These are phyloP conservation scores for Lodderomyces metapsilosis DNA, from an alignment of 1,139 yeast species.

Conservation along the genomic window DNA sequence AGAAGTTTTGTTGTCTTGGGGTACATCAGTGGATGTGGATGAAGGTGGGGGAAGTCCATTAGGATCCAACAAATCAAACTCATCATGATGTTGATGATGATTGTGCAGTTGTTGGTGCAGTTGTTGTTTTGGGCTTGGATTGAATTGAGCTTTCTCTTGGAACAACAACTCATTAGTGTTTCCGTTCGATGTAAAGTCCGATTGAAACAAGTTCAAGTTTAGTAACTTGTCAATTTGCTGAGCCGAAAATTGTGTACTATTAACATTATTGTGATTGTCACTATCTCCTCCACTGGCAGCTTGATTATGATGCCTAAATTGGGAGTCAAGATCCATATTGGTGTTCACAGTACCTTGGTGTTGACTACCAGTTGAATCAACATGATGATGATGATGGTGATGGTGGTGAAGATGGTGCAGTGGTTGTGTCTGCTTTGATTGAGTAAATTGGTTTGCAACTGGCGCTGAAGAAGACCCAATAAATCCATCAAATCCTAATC, in stretches of 20 bases:
- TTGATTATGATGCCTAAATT: background rate
- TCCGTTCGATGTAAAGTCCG: conserved; percentile 27
- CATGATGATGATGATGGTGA: background rate
- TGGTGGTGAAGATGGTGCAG: conserved; percentile 1
- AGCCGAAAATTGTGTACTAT: conserved; percentile 1
- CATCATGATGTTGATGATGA: conserved; percentile 14
- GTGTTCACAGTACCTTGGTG: background rate
- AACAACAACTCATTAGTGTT: conserved; percentile 8
- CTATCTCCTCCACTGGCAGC: background rate
- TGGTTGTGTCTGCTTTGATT: conserved; percentile 4
- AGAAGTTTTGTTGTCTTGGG: conserved; percentile 12
- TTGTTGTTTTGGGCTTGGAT: conserved; percentile 4
- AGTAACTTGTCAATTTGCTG: conserved; percentile 39
- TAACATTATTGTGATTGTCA: background rate
- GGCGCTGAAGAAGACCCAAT: conserved; percentile 1
- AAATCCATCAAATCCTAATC: background rate
- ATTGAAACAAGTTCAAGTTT: conserved; percentile 40
- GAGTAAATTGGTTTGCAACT: background rate
- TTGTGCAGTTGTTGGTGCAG: conserved; percentile 17
- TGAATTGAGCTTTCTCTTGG: background rate
- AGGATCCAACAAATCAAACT: conserved; percentile 13
- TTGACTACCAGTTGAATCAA: background rate
- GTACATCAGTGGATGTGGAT: background rate
- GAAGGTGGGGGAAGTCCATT: conserved; percentile 11
- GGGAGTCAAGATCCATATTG: background rate